These are phyloP conservation scores for Phellinidium pouzarii DNA, from an alignment of 1,284 basidiomycete species.

Conservation along the genomic window DNA sequence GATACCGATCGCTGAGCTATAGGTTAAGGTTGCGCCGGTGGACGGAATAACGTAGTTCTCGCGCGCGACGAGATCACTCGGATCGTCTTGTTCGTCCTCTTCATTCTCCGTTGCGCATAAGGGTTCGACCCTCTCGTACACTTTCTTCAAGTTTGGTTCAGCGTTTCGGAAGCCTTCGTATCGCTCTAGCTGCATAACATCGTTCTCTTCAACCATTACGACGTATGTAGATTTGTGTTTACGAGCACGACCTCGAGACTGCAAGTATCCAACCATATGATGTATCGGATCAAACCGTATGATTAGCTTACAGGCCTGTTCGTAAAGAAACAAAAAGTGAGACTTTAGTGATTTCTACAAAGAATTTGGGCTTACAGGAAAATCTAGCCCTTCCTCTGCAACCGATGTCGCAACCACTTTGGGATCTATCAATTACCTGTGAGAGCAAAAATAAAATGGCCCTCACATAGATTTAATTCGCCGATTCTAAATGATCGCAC, in stretches of 20 bases:
- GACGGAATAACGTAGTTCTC: constrained; percentile 65
- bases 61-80: constrained; percentile 51
- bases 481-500: constrained; percentile 60
- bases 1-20: constrained; percentile 62
- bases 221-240: constrained; percentile 70
- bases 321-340: constrained; percentile 9
- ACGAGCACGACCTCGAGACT: constrained; percentile 78
- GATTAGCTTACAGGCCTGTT: constrained; percentile 74
- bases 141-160: constrained; percentile 55
- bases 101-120: constrained; percentile 28
- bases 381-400: constrained; percentile 84
- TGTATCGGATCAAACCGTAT: constrained; percentile 73
- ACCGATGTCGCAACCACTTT: constrained; percentile 78
- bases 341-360: background rate
- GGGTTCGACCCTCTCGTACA: constrained; percentile 50
- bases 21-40: constrained; percentile 72
- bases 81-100: constrained; percentile 41
- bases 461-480: constrained; percentile 62
- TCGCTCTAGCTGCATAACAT: constrained; percentile 43
- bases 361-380: constrained; percentile 46
- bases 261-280: constrained; percentile 77
- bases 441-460: background rate
- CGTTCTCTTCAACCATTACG: constrained; percentile 65
- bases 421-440: background rate
- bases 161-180: constrained; percentile 52